A percentile compares a stretch with the other conserved stretches of the same genome.
phyloP scores from a whole-genome alignment of 345 rosid genomes.

The Brassica nigra region DNA sequence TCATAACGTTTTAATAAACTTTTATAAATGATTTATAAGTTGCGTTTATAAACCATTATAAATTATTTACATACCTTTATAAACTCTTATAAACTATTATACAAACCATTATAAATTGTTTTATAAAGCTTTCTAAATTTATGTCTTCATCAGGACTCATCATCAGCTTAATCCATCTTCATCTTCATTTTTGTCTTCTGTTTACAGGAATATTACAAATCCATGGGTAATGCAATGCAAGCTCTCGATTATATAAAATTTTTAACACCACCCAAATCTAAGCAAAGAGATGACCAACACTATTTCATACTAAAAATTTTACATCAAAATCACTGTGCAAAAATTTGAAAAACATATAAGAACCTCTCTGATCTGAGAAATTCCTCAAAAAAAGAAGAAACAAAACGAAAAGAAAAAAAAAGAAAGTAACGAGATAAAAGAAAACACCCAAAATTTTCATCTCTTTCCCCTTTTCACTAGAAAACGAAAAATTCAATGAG shows the following conservation, averaged over 20 bases:
- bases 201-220: not conserved
- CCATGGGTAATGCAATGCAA: not conserved
- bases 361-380: conserved; percentile 27
- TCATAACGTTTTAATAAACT: too few relatives aligned
- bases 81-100: too few relatives aligned
- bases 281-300: not conserved
- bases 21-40: too few relatives aligned
- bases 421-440: conserved; percentile 33
- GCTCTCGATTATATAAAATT: not conserved
- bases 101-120: too few relatives aligned
- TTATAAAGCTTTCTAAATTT: too few relatives aligned
- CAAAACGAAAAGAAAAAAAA: not conserved
- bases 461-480: not conserved
- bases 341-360: not conserved
- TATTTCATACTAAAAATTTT: not conserved
- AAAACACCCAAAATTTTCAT: conserved; percentile 18
- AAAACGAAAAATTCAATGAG: not conserved
- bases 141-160: too few relatives aligned
- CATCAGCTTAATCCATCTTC: too few relatives aligned
- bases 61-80: too few relatives aligned
- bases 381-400: conserved; percentile 4
- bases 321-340: not conserved
- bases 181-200: too few relatives aligned
- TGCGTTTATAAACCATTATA: too few relatives aligned
- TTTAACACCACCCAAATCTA: not conserved